A percentile compares a stretch with the other conserved stretches of the same genome.
Evolutionary conservation across 306 rosid species (phyloP).

Genomic region (Pterocarpus santalinus): DNA sequence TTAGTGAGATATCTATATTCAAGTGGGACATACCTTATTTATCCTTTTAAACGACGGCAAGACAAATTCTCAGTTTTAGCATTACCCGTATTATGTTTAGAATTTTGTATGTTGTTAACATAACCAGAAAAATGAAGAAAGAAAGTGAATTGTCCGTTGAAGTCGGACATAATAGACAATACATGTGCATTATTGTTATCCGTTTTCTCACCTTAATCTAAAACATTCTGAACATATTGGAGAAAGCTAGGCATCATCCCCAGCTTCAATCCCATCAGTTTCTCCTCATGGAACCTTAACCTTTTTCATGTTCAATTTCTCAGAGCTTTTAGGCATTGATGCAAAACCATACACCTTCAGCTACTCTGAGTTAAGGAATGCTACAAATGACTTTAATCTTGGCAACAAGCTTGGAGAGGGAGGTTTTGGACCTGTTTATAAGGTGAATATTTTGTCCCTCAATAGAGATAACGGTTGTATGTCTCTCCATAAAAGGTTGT

Average conservation of each 20-base stretch:
- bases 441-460: slow-evolving; percentile 54
- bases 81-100: background rate
- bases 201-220: slow-evolving; percentile 17
- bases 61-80: background rate
- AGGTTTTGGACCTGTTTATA: slow-evolving; percentile 88
- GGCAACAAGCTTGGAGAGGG: slow-evolving; percentile 84
- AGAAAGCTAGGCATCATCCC: background rate
- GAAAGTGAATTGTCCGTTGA: background rate
- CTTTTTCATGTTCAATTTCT: slow-evolving; percentile 39
- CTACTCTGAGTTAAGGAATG: slow-evolving; percentile 66
- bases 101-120: background rate
- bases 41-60: background rate
- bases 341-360: slow-evolving; percentile 73
- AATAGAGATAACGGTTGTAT: background rate
- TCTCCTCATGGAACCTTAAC: slow-evolving; percentile 13
- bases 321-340: slow-evolving; percentile 80
- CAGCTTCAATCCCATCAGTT: background rate
- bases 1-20: background rate
- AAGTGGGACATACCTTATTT: slow-evolving; percentile 4
- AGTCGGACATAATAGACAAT: background rate
- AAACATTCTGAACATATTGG: background rate
- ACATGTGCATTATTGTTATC: background rate
- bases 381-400: slow-evolving; percentile 70
- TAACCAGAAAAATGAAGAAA: background rate
- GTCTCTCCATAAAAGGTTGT: slow-evolving; percentile 14